Evolutionary conservation across 768 basidiomycete genomes (phyloP).

Genomic region (Hysterangium stoloniferum): DNA sequence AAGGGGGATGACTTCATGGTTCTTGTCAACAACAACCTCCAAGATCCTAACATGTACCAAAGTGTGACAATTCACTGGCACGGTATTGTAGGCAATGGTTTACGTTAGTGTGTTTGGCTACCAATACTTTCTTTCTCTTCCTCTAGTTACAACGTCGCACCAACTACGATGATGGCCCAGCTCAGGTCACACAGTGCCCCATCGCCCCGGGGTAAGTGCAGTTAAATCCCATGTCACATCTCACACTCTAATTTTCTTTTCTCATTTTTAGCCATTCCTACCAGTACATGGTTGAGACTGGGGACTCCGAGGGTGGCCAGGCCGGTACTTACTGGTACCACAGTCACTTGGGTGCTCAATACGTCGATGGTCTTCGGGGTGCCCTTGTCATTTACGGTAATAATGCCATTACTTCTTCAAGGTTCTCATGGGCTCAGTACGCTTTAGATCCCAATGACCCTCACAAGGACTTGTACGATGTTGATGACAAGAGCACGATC

Average conservation of each 20-base stretch:
- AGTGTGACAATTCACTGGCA: slow-evolving; percentile 34
- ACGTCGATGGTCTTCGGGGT: slow-evolving; percentile 15
- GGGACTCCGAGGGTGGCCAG: slow-evolving; percentile 1
- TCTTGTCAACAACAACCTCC: slow-evolving; percentile 38
- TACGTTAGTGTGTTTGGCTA: too few species aligned
- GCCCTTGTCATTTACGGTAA: slow-evolving; percentile 11
- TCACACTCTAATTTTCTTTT: not conserved
- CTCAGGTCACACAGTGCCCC: slow-evolving; percentile 36
- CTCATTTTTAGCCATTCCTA: slow-evolving; percentile 4
- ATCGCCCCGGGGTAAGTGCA: slow-evolving; percentile 19
- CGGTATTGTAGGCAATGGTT: slow-evolving; percentile 5
- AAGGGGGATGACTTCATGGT: slow-evolving; percentile 32
- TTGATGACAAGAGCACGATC: slow-evolving; percentile 36
- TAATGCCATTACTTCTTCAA: not conserved
- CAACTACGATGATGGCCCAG: slow-evolving; percentile 5
- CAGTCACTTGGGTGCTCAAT: slow-evolving; percentile 15
- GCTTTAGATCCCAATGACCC: slow-evolving; percentile 3
- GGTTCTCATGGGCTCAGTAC: not conserved
- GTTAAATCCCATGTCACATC: not conserved
- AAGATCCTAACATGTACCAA: slow-evolving; percentile 39
- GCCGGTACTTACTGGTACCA: slow-evolving; percentile 15
- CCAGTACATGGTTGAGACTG: not conserved
- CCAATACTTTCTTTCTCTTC: not conserved
- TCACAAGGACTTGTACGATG: slow-evolving; percentile 31
- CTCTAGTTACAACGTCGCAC: slow-evolving; percentile 6